Percentiles rank a stretch among this genome's conserved stretches.
These are phyloP conservation scores for Grosmannia penicillata DNA, from an alignment of 2,329 filamentous ascomycete species.

Conservation along the genomic window DNA sequence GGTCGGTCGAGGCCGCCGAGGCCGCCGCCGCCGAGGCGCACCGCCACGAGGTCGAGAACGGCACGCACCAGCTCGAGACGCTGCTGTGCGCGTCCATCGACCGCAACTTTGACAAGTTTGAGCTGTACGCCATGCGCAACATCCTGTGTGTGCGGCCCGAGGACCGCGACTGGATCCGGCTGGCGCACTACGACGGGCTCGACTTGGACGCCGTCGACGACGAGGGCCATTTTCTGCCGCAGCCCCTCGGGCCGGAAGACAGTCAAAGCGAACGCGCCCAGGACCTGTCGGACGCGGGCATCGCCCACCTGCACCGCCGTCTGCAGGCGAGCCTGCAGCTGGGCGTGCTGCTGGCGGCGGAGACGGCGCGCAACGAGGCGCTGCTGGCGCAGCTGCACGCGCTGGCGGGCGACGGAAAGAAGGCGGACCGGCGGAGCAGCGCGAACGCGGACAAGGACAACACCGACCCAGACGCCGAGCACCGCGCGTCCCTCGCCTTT, in stretches of 20 bases:
- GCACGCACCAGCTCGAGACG: slow-evolving; percentile 72
- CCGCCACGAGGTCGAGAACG: slow-evolving; percentile 68
- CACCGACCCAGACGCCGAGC: slow-evolving; percentile 10
- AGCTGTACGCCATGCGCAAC: slow-evolving; percentile 83
- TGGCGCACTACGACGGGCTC: slow-evolving; percentile 70
- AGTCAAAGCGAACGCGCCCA: neutral
- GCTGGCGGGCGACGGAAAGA: slow-evolving; percentile 17
- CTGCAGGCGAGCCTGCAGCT: slow-evolving; percentile 68
- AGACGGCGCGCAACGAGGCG: slow-evolving; percentile 57
- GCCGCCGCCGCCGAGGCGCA: slow-evolving; percentile 29
- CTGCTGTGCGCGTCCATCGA: slow-evolving; percentile 69
- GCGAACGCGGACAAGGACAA: slow-evolving; percentile 11
- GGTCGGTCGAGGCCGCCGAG: slow-evolving; percentile 5
- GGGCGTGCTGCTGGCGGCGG: slow-evolving; percentile 52
- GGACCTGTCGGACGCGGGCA: slow-evolving; percentile 32
- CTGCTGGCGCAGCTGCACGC: slow-evolving; percentile 49
- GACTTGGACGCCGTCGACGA: too few species aligned
- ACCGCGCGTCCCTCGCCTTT: slow-evolving; percentile 35
- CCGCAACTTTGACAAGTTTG: slow-evolving; percentile 72
- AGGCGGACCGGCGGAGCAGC: too few species aligned
- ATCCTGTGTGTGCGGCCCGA: slow-evolving; percentile 55
- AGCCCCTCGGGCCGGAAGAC: too few species aligned
- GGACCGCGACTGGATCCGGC: slow-evolving; percentile 62
- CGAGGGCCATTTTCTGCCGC: too few species aligned
- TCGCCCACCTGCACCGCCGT: slow-evolving; percentile 58